Conservation (phyloP, 805 yeast species). For the Zygosaccharomyces bailii region DNA sequence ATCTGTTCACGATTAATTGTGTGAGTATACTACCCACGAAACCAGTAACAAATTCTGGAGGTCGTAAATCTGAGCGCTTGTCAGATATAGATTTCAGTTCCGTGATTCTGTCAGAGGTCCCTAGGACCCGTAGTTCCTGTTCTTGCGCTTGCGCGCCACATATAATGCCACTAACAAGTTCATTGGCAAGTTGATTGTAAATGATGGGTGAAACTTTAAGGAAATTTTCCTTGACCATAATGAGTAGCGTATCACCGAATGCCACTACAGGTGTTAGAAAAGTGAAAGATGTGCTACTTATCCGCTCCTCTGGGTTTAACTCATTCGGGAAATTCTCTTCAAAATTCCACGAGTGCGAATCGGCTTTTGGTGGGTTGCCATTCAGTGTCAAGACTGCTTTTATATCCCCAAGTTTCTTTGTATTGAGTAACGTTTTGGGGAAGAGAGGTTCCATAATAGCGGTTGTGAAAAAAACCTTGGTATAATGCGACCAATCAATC, state of each 20-base stretch:
- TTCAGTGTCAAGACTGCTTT: slow-evolving; percentile 12
- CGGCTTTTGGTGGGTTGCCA: slow-evolving; percentile 7
- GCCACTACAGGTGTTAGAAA: slow-evolving; percentile 23
- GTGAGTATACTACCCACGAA: slow-evolving; percentile 45
- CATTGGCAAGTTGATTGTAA: slow-evolving; percentile 30
- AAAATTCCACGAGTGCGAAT: slow-evolving; percentile 22
- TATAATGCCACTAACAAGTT: slow-evolving; percentile 31
- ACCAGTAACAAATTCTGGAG: slow-evolving; percentile 64
- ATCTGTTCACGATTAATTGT: slow-evolving; percentile 22
- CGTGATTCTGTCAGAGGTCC: slow-evolving; percentile 31
- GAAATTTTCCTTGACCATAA: slow-evolving; percentile 31
- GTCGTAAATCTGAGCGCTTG: slow-evolving; percentile 39
- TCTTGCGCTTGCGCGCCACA: slow-evolving; percentile 17
- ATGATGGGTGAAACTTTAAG: slow-evolving; percentile 37
- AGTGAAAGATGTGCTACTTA: slow-evolving; percentile 8
- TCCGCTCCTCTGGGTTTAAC: slow-evolving; percentile 19
- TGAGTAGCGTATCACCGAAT: slow-evolving; percentile 21
- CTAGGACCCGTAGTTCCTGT: slow-evolving; percentile 18
- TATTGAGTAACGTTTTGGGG: slow-evolving; percentile 18
- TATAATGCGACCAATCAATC: slow-evolving; percentile 16
- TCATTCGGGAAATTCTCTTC: slow-evolving; percentile 31
- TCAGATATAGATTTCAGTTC: slow-evolving; percentile 24
- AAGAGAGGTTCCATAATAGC: slow-evolving; percentile 31
- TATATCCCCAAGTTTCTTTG: slow-evolving; percentile 19
- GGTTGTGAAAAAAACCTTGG: slow-evolving; percentile 24